Evolutionary conservation across 75 land plant species (phyloP), one percentile per base, ranked within the genome.

Genomic region (Pinus albicaulis): DNA sequence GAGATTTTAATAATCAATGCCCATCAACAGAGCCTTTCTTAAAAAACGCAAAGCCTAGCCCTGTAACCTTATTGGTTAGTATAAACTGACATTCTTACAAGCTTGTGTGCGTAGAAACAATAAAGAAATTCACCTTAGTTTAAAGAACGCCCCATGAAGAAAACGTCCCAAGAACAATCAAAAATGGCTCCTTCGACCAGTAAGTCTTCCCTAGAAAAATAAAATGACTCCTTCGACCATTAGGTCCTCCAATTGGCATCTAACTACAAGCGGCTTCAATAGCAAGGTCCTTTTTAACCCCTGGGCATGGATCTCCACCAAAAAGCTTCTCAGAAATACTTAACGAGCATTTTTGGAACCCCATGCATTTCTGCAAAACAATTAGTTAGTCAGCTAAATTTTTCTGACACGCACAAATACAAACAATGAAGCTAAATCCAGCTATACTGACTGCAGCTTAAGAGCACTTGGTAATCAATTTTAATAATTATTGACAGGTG

Each of bases 231-330:
- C 28, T 68, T n/a, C 20, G 52, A 68, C 71, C 71, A 68, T 38
- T 41, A 34, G 10, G 23, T 41, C 6, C 12, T 68, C 52, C 52
- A 38, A 41, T 20, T 68, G 13, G 1, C 74, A 14, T 31, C 80
- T 66, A 88, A 36, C 81, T 79, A 75, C 93, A 94, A 55, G 71
- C 66, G 64, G 88, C 93, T 79, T 92, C 92, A 31, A 92, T 89
- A 4, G 91, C 89, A 13, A 94, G 74, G 44, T 73, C 82, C 77
- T 94, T 94, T 65, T 83, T 8, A 13, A 73, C 72, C 20, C 78
- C 80, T 12, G 95, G 98, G 78, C 98, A 94, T 57, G 98, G 98
- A 79, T 94, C 98, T 11, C 70, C 79, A 13, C 92, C 94, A 64
- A 93, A 93, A 16, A 76, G 75, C 23, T 19, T 81, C 61, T 57